Base-by-base conservation (phyloP, 176 grass and related monocot genomes). In the Eleusine indica region DNA sequence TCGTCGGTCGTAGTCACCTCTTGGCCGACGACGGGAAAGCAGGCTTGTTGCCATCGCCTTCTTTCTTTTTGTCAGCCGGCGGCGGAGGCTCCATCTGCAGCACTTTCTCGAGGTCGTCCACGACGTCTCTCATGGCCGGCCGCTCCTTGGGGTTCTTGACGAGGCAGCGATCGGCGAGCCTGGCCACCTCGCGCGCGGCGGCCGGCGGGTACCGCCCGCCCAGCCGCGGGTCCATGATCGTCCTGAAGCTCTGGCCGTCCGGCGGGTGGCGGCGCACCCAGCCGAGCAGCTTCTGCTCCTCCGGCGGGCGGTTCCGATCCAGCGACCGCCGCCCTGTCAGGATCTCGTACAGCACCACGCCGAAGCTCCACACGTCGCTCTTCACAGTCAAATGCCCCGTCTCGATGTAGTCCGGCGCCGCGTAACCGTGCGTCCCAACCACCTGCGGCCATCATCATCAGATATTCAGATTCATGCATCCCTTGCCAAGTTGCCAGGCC, bases 371-470 rank as follows among this genome's bases (percentile, higher is more conserved):
- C 51, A 98, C 91, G 58, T 98, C 96, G 52, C 92, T 95, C 89
- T 95, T 91, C 41, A 48, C 62, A 10, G 89, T 98, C 22, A 98
- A 85, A 82, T 98, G 96, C 0, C 92, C 96, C 42, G 93, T 98
- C 86, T 98, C 89, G 63, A 98, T 88, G 82, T 98, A 98, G 71
- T 98, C 95, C 39, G 95, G 95, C n/a, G 95, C 92, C 46, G 92
- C 95, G 75, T 98, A 98, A 4, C 95, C 95, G 39, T 95, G 84
- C 51, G 95, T 98, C 15, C 95, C 95, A 15, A 94, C 92, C 46
- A 95, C 92, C 92, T 97, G 77, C 32, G 25, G 25, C 25, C 0
- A 19, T 21, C 54, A 41, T 11, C 82, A 68, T 19, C 43, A 18
- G 18, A 21, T 39, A 17, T 3, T 17, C 49, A 47, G 49, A 52